Evolutionary conservation across 2,329 filamentous ascomycete species (phyloP), one percentile per base, ranked within the genome.

Genomic region (Cadophora sp.): DNA sequence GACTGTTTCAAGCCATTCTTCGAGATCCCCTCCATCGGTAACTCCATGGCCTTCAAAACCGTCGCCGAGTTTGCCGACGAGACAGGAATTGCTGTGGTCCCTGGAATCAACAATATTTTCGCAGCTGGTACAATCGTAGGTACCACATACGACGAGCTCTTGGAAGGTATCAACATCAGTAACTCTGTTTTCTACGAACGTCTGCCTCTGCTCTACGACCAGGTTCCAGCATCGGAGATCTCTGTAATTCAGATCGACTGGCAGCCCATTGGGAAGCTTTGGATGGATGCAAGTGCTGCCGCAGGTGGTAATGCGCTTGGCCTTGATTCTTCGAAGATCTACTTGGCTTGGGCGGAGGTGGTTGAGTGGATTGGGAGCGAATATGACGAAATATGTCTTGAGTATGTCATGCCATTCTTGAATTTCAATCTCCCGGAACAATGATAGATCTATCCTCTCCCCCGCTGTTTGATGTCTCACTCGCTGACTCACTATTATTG

Each of bases 1-100:
- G 60, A 53, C 11, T 62, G 60, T 33, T 62, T 62, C 36, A 51
- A 41, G 36, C 60, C 14, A n/a, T 62, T 62, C 20, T 53, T 53
- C 60, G 36, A 51, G 3, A 62, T 62, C 33, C 60, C 60, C 3
- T 53, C 60, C 11, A 55, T 62, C 16, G n/a, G 27, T 2, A 62
- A 22, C 36, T 41, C 60, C 8, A 51, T 53, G 47, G 60, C 11
- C 36, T 62, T 62, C 60, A 62, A 62, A n/a, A 62, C 60, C 2
- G 16, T 62, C 13, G 47, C 47, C 18, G 60, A 62, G 9, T 62
- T 62, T 53, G 30, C 60, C 16, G 47, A 53, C 18, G 60, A 62
- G 48, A 62, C 60, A 1, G 60, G 60, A 39, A 53, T 48, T 62
- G 47, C 33, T 20, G 60, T 62, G 7, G 60, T 62, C 4, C 48